Evolutionary conservation across 805 yeast genomes (phyloP), one percentile per base, ranked within the genome.

Genomic region (Citeromyces matritensis): DNA sequence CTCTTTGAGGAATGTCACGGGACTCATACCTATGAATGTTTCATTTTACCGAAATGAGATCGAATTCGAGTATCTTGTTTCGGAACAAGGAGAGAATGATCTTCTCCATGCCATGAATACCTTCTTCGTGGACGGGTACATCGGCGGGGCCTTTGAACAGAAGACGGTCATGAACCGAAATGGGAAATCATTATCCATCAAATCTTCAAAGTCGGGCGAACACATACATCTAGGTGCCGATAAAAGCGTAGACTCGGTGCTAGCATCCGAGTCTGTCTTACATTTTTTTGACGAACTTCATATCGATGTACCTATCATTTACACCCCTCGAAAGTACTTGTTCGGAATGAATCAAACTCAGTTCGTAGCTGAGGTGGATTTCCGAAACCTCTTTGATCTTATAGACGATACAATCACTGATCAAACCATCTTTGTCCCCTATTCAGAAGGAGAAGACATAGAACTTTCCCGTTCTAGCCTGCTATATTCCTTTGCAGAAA

Each of bases 331-430:
- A 39, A 76, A 72, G 43, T 65, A 71, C 40, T 47, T 78, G 3
- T 54, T 68, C 32, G 84, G 81, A 0, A 46, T 73, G 28, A 65
- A 73, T 36, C 73, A 71, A 31, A 58, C 75, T 3, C 59, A 59
- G 17, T 73, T 82, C 47, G 86, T 81, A 5, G 63, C 66, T n/a
- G 94, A 83, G 42, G 40, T 83, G 10, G 58, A 69, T 28, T 67
- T 81, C 33, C 65, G 85, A 35, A 63, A 66, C 9, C 50, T 83
- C 12, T 51, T 58, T 2, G 38, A 63, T 28, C 50, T 82, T 30
- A 65, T 86, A 11, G 77, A 73, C 33, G 73, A 76, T 23, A 42
- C 53, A 2, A 46, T 60, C 0, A 23, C 50, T 0, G 55, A 64
- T 17, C 79, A 73, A 43, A 78, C 94, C 0, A 57, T 86, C 1